Evolutionary conservation across 2,329 filamentous ascomycete genomes (phyloP), one percentile per base, ranked within the genome.

Genomic region (Microdochium paspali): DNA sequence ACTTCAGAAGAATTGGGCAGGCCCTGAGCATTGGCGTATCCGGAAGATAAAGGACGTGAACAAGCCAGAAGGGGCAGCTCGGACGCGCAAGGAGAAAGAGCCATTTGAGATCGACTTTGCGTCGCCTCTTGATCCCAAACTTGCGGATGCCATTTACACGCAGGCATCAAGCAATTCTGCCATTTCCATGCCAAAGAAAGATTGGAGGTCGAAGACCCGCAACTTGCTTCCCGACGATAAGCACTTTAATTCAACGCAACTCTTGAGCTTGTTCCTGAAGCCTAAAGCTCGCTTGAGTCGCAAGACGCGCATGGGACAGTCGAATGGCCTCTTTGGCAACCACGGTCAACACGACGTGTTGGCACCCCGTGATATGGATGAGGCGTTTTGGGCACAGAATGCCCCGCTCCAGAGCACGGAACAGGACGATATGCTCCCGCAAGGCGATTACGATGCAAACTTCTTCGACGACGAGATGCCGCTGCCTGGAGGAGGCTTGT

Each of bases 21-120:
- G 90, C 44, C 91, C 93, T n/a, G 93, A 97, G 64, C 93, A 98
- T 66, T 98, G 93, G 93, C 85, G 91, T 55, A 97, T 98, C 61
- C 80, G 87, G 52, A 89, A 90, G 61, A 93, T 98, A 65, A 97
- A 97, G 60, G 81, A 84, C 53, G 69, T 75, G 59, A 77, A 73
- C 58, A 90, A 90, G 65, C 74, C 80, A 7, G 71, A 77, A 9
- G 72, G 78, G 13, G 70, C 58, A 57, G 77, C 65, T 59, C 83
- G 78, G 53, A 80, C 83, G 57, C 80, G 90, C 53, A 97, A 96
- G 66, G 93, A 97, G 65, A 98, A 96, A 66, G 91, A 96, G 61
- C 85, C 87, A 0, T 98, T 98, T 61, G 86, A 93, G 60, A 95
- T 98, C 52, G 86, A 97, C 65, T 98, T 98, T 62, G 68, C 76